A percentile compares a stretch with the other conserved stretches of the same genome.
Conservation (phyloP, 2,329 filamentous ascomycete genomes). For the Trichoderma pleuroti region DNA sequence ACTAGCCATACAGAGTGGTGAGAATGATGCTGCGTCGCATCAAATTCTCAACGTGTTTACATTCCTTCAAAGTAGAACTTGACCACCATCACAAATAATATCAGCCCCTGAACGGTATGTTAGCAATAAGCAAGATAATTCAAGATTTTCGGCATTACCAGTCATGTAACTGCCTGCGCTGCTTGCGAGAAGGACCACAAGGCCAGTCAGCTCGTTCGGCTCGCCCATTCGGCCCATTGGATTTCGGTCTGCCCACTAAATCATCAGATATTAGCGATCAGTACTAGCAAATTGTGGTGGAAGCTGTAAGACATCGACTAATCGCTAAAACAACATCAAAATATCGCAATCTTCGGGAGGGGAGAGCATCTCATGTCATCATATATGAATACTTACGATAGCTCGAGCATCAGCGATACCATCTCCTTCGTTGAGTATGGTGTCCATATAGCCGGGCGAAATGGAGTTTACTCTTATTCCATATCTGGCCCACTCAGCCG, state of each 20-base stretch:
- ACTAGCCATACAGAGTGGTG: neutral
- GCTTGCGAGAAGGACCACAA: constrained; percentile 58
- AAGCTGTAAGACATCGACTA: too few relatives aligned
- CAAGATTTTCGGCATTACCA: constrained; percentile 37
- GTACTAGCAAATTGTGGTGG: neutral
- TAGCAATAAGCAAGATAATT: neutral
- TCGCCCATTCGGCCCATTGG: constrained; percentile 63
- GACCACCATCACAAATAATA: neutral
- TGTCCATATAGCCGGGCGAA: constrained; percentile 74
- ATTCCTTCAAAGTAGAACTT: neutral
- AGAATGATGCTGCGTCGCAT: neutral
- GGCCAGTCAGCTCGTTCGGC: constrained; percentile 60
- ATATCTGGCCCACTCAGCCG: constrained; percentile 68
- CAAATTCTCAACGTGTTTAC: neutral
- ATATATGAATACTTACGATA: constrained; percentile 30
- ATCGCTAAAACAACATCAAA: too few relatives aligned
- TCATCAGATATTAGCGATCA: constrained; percentile 25
- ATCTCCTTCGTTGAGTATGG: constrained; percentile 65
- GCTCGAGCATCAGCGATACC: constrained; percentile 44
- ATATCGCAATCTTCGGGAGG: neutral
- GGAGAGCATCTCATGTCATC: neutral
- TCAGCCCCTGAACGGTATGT: neutral
- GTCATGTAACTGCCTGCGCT: constrained; percentile 64
- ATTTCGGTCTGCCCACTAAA: constrained; percentile 54
- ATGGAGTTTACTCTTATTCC: constrained; percentile 70